Evolutionary conservation across 371 early-diverging fungal genomes (phyloP).

Genomic region (Zychaea mexicana): DNA sequence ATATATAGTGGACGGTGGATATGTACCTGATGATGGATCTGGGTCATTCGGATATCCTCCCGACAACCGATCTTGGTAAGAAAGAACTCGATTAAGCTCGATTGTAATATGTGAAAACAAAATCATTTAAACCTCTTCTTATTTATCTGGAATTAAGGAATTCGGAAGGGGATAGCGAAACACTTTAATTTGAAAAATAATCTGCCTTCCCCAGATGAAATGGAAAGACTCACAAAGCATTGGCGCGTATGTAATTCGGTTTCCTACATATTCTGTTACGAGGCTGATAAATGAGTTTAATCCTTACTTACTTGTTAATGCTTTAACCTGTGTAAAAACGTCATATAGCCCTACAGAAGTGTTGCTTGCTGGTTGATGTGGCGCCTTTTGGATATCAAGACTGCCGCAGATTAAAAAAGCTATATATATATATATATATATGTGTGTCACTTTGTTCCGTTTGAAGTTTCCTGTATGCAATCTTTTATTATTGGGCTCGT

Average conservation of each 20-base stretch:
- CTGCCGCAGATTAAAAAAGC: conserved; percentile 4
- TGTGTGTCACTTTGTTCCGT: too few relatives aligned
- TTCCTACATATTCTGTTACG: too few relatives aligned
- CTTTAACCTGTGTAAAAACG: not conserved
- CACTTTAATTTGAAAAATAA: conserved; percentile 41
- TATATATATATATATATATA: too few relatives aligned
- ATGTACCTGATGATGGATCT: conserved; percentile 62
- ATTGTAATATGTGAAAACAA: not conserved
- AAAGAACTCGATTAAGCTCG: not conserved
- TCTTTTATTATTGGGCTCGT: too few relatives aligned
- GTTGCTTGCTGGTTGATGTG: conserved; percentile 59
- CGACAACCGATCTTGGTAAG: conserved; percentile 55
- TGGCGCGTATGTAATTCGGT: conserved; percentile 37
- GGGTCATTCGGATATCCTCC: conserved; percentile 57
- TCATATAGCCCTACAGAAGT: conserved; percentile 44
- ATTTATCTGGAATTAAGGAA: conserved; percentile 5
- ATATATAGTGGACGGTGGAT: conserved; percentile 57
- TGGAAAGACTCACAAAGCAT: conserved; percentile 42
- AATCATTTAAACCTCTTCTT: not conserved
- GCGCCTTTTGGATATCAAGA: conserved; percentile 32
- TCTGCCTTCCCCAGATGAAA: conserved; percentile 38
- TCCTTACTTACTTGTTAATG: not conserved
- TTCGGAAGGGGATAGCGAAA: conserved; percentile 53
- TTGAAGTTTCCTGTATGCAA: too few relatives aligned
- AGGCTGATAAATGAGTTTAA: not conserved